Evolutionary conservation across 257 asterid genomes (phyloP), one percentile per base, ranked within the genome.

Genomic region (Jasminum sambac): DNA sequence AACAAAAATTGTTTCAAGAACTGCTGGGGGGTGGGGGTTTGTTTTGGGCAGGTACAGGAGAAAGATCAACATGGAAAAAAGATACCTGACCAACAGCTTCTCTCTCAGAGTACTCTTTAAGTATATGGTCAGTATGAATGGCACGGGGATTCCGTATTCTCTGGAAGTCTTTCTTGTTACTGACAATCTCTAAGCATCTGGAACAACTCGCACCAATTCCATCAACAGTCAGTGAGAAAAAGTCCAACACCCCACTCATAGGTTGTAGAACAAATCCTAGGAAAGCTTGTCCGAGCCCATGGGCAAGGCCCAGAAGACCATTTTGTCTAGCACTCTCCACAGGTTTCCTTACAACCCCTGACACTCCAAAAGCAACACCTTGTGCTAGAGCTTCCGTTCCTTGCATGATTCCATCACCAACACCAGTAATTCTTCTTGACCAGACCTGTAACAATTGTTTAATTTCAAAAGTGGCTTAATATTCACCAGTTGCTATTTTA

Each of bases 371-470:
- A 68, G 95, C 99, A 82, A 95, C 73, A 74, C 99, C 99, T 81
- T 95, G 99, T 11, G 99, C 99, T 63, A 95, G 87, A 81, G 99
- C 99, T 85, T 95, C 99, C 0, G 99, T 95, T 67, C 99, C 99
- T 82, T 95, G 98, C 64, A 84, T 90, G 79, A 95, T 65, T 67
- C 99, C 99, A 80, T 95, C 99, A 80, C 98, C 96, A 78, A 95
- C 96, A 73, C 99, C 99, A 34, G 96, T 93, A 62, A 95, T 88
- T 83, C 99, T 89, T 76, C 99, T 90, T 62, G 99, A 95, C 95
- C 93, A 84, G 40, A 84, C 90, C 97, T 91, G 85, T n/a, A 34
- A 25, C 50, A 69, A 71, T 65, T 58, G 43, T 13, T 63, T 63
- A 76, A 63, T 17, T 63, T 44, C 66, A 39, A 73, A 66, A 38